Base-by-base conservation (phyloP, 495 filamentous ascomycete genomes). In the Penicillium cosmopolitanum region DNA sequence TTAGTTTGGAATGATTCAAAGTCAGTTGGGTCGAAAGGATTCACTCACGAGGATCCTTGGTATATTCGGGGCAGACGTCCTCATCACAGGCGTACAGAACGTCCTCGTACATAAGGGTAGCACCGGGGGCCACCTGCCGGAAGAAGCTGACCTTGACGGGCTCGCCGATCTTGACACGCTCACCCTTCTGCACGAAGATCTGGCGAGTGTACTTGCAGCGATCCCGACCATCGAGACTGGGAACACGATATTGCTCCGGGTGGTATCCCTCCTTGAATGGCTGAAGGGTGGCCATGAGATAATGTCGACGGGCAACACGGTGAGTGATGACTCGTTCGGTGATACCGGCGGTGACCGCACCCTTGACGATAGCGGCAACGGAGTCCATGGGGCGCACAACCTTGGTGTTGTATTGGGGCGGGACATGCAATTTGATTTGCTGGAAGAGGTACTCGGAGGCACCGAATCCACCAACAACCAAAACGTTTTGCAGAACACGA, bases 201-300 rank as follows among this genome's bases (percentile, higher is more conserved):
- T 98, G 96, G 44, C 95, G 83, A 6, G 95, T 98, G 71, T 97
- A 98, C 80, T 98, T 98, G 87, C 95, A 98, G 51, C 95, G 85
- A 72, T 98, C 95, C 68, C 97, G 96, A 57, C 95, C 95, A 65
- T 98, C 95, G 56, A 98, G 84, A 63, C 90, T 95, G 19, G 95
- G 96, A 13, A 98, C 96, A 62, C 95, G 92, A 77, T 98, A 98
- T 58, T 95, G 92, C 72, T 98, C 95, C 2, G 94, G 95, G 69
- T 98, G 95, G 72, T 98, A 96, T 16, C 95, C 95, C 71, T 98
- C 93, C 74, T 98, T 97, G 83, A 98, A 98, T 8, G 96, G 96
- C 70, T 98, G 94, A 16, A 98, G 84, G 0, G 95, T 98, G 43
- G 95, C 96, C 95, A 98, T 98, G 57, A 98, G 91, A 72, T 98